Percentiles rank a stretch among this genome's conserved stretches.
Conservation (phyloP, 2,329 filamentous ascomycete genomes). For the Talaromyces verruculosus region DNA sequence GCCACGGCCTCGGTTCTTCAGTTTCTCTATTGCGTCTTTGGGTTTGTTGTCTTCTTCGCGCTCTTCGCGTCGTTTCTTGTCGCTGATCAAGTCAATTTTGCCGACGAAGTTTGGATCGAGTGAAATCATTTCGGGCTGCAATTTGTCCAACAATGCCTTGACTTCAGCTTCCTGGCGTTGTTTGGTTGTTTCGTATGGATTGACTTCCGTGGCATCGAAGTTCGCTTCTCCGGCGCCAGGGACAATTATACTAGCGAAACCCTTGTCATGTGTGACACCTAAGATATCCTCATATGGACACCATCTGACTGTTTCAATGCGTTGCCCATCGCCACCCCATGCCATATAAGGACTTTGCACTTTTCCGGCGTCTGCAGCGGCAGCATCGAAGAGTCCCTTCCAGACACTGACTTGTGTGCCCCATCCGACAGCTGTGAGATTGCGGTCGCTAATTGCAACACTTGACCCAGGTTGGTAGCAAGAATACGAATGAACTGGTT, state of each 20-base stretch:
- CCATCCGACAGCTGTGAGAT: conserved; percentile 85
- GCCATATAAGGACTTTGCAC: conserved; percentile 87
- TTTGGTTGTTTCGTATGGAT: conserved; percentile 91
- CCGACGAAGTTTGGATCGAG: conserved; percentile 91
- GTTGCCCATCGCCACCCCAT: conserved; percentile 83
- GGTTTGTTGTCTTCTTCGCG: conserved; percentile 74
- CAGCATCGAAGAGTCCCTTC: conserved; percentile 82
- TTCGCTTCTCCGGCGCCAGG: conserved; percentile 96
- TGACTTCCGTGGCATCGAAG: conserved; percentile 88
- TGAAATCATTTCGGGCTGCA: conserved; percentile 95
- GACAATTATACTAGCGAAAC: conserved; percentile 86
- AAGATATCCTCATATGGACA: conserved; percentile 94
- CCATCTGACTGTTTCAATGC: conserved; percentile 79
- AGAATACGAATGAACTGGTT: conserved; percentile 86
- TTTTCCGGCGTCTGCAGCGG: conserved; percentile 69
- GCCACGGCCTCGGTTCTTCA: conserved; percentile 77
- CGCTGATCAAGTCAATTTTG: conserved; percentile 76
- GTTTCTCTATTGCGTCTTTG: conserved; percentile 57
- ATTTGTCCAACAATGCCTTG: conserved; percentile 84
- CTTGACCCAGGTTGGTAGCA: conserved; percentile 79
- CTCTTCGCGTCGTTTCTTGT: conserved; percentile 73
- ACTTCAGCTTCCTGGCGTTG: conserved; percentile 93
- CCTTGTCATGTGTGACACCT: conserved; percentile 77
- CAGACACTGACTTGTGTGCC: conserved; percentile 86
- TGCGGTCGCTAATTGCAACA: conserved; percentile 83